These are phyloP conservation scores for Glarea lozoyensis DNA, from an alignment of 495 filamentous ascomycete species.

Conservation along the genomic window DNA sequence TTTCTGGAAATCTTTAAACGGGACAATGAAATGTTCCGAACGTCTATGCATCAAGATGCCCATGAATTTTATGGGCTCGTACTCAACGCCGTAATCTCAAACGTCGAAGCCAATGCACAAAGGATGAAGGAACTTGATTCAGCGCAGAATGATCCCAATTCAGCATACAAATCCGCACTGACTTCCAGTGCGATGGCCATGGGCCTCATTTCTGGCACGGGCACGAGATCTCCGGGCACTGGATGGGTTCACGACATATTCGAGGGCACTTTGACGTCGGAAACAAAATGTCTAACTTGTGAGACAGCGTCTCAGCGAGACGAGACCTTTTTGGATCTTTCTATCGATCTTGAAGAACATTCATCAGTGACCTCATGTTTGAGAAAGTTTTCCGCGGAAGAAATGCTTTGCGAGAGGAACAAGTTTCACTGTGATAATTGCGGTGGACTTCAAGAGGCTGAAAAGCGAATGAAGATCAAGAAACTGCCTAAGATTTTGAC, in stretches of 20 bases:
- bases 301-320: conserved; percentile 93
- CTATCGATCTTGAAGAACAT: conserved; percentile 92
- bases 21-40: conserved; percentile 96
- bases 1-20: conserved; percentile 89
- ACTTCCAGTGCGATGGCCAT: conserved; percentile 31
- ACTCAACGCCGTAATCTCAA: conserved; percentile 91
- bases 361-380: conserved; percentile 94
- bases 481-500: conserved; percentile 84
- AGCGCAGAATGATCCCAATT: conserved; percentile 24
- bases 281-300: conserved; percentile 93
- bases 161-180: conserved; percentile 33
- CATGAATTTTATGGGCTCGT: conserved; percentile 94
- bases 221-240: conserved; percentile 38
- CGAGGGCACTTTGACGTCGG: conserved; percentile 87
- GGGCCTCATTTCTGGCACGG: conserved; percentile 29
- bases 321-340: conserved; percentile 90
- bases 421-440: conserved; percentile 98
- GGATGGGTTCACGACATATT: conserved; percentile 98
- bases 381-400: conserved; percentile 90
- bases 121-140: conserved; percentile 41
- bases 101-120: conserved; percentile 76
- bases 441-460: conserved; percentile 92
- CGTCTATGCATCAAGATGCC: conserved; percentile 95
- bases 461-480: conserved; percentile 99
- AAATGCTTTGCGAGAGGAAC: conserved; percentile 98